A percentile compares a stretch with the other conserved stretches of the same genome.
Conservation (phyloP, 495 filamentous ascomycete genomes). For the Aspergillus mulundensis region DNA sequence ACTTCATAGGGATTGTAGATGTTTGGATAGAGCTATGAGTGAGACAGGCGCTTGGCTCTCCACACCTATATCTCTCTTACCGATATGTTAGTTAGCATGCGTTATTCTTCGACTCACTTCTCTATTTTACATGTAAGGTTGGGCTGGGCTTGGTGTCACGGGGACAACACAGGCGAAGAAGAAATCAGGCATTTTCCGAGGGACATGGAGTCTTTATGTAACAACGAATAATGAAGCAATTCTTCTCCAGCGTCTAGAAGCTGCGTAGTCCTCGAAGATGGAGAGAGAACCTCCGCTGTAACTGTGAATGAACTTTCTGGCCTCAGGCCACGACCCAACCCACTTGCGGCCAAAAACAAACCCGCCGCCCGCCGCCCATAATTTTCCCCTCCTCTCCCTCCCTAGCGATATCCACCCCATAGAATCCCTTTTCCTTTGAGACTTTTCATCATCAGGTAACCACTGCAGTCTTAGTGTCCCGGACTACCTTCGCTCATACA, state of each 20-base stretch:
- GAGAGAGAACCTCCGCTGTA: neutral
- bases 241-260: neutral
- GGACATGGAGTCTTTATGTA: slow-evolving; percentile 8
- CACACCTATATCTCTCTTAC: slow-evolving; percentile 3
- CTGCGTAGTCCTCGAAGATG: neutral
- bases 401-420: slow-evolving; percentile 9
- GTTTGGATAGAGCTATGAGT: slow-evolving; percentile 11
- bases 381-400: slow-evolving; percentile 20
- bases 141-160: slow-evolving; percentile 4
- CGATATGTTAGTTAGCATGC: slow-evolving; percentile 1
- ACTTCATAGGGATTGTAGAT: slow-evolving; percentile 11
- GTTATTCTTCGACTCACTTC: neutral
- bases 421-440: slow-evolving; percentile 11
- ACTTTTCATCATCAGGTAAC: slow-evolving; percentile 16
- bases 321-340: slow-evolving; percentile 22
- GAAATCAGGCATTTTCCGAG: neutral
- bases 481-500: neutral
- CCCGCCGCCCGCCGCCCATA: slow-evolving; percentile 20
- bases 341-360: slow-evolving; percentile 23
- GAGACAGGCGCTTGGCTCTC: neutral
- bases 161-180: neutral
- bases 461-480: neutral
- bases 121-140: slow-evolving; percentile 6
- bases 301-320: neutral
- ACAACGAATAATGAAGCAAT: slow-evolving; percentile 8